Percentiles rank a stretch among this genome's conserved stretches.
These are phyloP conservation scores for Chaetoceros tenuissimus DNA, from an alignment of 108 stramenopile species.

Conservation along the genomic window DNA sequence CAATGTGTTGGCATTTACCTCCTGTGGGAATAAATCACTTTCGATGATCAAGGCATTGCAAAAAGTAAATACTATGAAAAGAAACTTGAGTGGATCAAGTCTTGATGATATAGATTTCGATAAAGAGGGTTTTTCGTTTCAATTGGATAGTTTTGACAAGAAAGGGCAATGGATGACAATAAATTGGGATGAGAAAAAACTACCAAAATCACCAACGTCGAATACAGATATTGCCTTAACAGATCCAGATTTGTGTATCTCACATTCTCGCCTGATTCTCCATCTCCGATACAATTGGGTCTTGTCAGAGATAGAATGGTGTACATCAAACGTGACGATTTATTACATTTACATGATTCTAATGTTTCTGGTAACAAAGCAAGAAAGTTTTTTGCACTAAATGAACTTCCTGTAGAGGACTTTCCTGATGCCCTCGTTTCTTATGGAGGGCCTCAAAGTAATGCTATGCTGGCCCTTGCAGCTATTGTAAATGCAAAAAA, in stretches of 20 bases:
- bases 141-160: not conserved
- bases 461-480: slow-evolving; percentile 90
- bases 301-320: slow-evolving; percentile 48
- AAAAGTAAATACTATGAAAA: too few relatives aligned
- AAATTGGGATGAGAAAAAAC: not conserved
- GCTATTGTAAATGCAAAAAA: slow-evolving; percentile 72
- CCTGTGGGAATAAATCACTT: too few relatives aligned
- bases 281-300: slow-evolving; percentile 55
- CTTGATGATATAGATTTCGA: not conserved
- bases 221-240: too few relatives aligned
- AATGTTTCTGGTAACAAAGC: slow-evolving; percentile 81
- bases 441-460: slow-evolving; percentile 89
- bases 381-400: slow-evolving; percentile 62
- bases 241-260: too few relatives aligned
- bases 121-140: not conserved
- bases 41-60: too few relatives aligned
- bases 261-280: not conserved
- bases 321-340: slow-evolving; percentile 72
- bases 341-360: slow-evolving; percentile 45
- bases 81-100: too few relatives aligned
- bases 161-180: not conserved
- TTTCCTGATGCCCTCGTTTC: slow-evolving; percentile 74
- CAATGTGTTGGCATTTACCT: too few relatives aligned
- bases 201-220: not conserved
- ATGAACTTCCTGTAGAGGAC: slow-evolving; percentile 32